Evolutionary conservation across 2,329 filamentous ascomycete species (phyloP).

Genomic region (Aspergillus chevalieri): DNA sequence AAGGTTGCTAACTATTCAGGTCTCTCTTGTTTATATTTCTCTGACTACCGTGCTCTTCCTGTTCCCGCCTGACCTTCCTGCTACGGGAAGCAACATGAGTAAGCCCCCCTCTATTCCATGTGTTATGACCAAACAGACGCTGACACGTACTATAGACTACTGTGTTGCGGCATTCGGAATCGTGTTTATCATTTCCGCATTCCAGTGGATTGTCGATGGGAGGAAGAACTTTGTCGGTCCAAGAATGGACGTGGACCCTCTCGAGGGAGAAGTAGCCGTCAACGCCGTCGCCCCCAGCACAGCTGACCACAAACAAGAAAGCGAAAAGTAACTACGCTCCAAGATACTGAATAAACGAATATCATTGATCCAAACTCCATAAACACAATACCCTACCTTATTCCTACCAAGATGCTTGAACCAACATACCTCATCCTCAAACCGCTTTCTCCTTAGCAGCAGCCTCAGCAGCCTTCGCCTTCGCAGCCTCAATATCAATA

Average conservation of each 20-base stretch:
- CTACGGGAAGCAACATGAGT: conserved; percentile 65
- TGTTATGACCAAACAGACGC: background rate
- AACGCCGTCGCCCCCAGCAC: background rate
- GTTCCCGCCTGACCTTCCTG: conserved; percentile 63
- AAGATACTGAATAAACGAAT: conserved; percentile 9
- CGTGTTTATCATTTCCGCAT: conserved; percentile 50
- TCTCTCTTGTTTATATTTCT: conserved; percentile 54
- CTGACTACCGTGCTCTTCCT: conserved; percentile 71
- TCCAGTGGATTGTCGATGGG: conserved; percentile 57
- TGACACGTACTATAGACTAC: conserved; percentile 25
- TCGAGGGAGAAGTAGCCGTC: conserved; percentile 17
- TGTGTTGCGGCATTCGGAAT: conserved; percentile 51
- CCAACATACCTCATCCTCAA: no score
- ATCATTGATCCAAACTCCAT: no score
- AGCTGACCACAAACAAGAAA: background rate
- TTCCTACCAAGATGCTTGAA: no score
- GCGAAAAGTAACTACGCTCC: background rate
- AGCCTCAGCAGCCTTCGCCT: no score
- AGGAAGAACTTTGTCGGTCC: conserved; percentile 56
- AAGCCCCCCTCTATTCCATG: conserved; percentile 14
- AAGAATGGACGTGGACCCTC: conserved; percentile 37
- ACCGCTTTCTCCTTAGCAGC: no score
- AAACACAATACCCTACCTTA: no score
- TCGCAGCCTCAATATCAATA: no score
- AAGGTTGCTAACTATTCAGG: conserved; percentile 36